Conservation (phyloP, 768 basidiomycete species). For the Amanita exitialis region DNA sequence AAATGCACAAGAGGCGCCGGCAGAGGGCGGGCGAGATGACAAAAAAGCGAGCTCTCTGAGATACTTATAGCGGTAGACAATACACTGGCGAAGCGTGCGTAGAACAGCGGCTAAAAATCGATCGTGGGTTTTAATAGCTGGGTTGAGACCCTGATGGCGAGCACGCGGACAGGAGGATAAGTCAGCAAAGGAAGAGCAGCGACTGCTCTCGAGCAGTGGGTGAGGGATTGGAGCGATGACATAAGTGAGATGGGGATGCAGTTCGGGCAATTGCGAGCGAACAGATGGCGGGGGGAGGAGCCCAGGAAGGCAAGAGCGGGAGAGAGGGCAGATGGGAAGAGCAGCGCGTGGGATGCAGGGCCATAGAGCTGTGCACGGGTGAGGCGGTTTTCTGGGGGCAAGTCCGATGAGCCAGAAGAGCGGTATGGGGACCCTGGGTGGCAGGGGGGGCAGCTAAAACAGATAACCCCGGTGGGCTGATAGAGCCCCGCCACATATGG, state of each 20-base stretch:
- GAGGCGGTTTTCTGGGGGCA: constrained; percentile 8
- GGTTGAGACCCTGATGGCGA: too few relatives aligned
- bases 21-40: not conserved
- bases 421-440: constrained; percentile 17
- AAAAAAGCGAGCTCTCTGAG: too few relatives aligned
- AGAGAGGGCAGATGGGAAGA: not conserved
- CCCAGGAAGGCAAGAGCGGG: constrained; percentile 4
- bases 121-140: not conserved
- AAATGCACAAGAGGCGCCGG: not conserved
- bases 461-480: constrained; percentile 15
- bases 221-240: not conserved
- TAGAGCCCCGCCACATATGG: constrained; percentile 2
- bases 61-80: too few relatives aligned
- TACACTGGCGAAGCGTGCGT: not conserved
- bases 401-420: constrained; percentile 17
- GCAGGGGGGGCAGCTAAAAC: constrained; percentile 12
- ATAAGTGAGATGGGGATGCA: not conserved
- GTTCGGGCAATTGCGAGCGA: not conserved
- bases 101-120: too few relatives aligned
- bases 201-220: too few relatives aligned
- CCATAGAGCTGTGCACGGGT: constrained; percentile 6
- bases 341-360: constrained; percentile 1
- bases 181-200: not conserved
- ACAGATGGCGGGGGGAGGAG: not conserved
- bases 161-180: too few relatives aligned